phyloP scores from a whole-genome alignment of 1,284 basidiomycete species.

The Moesziomyces aphidis region DNA sequence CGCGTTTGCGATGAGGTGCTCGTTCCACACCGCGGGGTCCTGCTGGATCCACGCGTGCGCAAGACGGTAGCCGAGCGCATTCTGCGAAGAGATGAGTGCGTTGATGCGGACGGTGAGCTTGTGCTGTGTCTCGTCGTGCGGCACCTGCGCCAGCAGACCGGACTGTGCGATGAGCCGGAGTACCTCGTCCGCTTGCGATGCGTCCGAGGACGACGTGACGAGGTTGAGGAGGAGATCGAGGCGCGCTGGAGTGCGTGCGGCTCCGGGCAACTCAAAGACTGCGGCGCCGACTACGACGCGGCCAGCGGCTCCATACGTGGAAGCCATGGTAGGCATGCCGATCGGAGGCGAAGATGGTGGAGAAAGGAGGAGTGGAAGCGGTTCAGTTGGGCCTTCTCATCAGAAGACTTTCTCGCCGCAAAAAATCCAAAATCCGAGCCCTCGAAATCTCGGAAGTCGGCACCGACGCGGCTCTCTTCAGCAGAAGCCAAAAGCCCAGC shows the following conservation, averaged over 20 bases:
- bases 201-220: constrained; percentile 15
- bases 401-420: no score
- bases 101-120: constrained; percentile 48
- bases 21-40: constrained; percentile 35
- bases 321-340: neutral
- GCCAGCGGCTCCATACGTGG: constrained; percentile 7
- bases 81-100: constrained; percentile 43
- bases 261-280: constrained; percentile 20
- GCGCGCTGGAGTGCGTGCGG: constrained; percentile 20
- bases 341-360: no score
- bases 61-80: constrained; percentile 35
- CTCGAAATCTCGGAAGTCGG: neutral
- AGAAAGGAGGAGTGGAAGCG: no score
- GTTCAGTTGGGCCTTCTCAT: no score
- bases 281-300: constrained; percentile 3
- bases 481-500: no score
- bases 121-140: constrained; percentile 37
- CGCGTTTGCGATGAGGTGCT: constrained; percentile 39
- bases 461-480: neutral
- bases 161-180: constrained; percentile 35
- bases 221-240: constrained; percentile 42
- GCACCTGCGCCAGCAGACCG: constrained; percentile 15
- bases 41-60: constrained; percentile 46
- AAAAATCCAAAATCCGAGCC: neutral
- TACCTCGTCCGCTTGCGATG: constrained; percentile 16